A percentile compares a stretch with the other conserved stretches of the same genome.
These are phyloP conservation scores for Magnaporthales sp. DNA, from an alignment of 2,329 filamentous ascomycete genomes.

Conservation along the genomic window DNA sequence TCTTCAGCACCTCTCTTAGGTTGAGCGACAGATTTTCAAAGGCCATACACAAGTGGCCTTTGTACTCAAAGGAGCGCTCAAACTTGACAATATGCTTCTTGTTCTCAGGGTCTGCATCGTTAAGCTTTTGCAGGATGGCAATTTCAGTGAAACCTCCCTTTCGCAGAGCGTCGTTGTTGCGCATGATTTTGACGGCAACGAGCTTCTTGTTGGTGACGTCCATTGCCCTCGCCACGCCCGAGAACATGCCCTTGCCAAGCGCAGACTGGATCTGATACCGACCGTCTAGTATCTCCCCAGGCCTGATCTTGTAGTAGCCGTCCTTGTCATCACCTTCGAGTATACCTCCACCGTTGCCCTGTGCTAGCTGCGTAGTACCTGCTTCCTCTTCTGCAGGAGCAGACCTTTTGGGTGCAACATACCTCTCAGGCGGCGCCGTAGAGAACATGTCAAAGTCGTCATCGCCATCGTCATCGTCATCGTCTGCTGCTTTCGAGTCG, in stretches of 20 bases:
- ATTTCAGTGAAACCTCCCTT: conserved; percentile 95
- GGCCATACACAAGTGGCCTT: conserved; percentile 89
- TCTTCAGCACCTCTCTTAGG: conserved; percentile 85
- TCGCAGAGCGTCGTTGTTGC: conserved; percentile 85
- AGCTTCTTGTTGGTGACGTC: conserved; percentile 65
- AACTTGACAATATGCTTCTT: conserved; percentile 89
- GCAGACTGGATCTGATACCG: conserved; percentile 84
- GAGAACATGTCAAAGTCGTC: conserved; percentile 88
- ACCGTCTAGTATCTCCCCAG: conserved; percentile 80
- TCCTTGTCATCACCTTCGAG: conserved; percentile 91
- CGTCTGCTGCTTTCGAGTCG: conserved; percentile 5
- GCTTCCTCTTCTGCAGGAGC: conserved; percentile 23
- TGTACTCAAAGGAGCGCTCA: conserved; percentile 83
- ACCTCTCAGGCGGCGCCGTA: conserved; percentile 65
- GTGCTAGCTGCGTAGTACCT: conserved; percentile 26
- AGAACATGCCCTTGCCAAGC: conserved; percentile 92
- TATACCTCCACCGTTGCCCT: conserved; percentile 55
- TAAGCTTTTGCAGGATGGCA: conserved; percentile 81
- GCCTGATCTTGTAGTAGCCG: conserved; percentile 92
- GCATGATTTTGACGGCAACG: conserved; percentile 97
- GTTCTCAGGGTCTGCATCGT: conserved; percentile 75
- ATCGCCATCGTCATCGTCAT: conserved; percentile 47
- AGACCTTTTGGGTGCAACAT: conserved; percentile 39
- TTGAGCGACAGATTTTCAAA: conserved; percentile 96
- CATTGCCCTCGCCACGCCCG: conserved; percentile 81